Conservation (phyloP, 176 grass and related monocot species). For the Elaeis guineensis region DNA sequence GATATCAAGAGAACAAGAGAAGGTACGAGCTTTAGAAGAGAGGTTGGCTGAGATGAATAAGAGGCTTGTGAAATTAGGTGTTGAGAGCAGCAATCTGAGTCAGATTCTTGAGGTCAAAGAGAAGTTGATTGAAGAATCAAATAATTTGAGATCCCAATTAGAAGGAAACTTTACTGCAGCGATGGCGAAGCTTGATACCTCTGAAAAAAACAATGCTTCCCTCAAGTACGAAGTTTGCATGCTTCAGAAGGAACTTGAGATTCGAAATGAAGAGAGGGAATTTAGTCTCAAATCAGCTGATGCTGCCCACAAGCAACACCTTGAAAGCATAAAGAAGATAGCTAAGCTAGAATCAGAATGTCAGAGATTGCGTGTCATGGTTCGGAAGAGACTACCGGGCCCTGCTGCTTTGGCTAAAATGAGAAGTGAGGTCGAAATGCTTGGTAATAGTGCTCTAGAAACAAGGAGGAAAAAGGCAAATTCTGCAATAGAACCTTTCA, state of each 20-base stretch:
- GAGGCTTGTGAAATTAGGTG: conserved; percentile 47
- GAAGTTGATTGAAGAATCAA: conserved; percentile 43
- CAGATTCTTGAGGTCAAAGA: conserved; percentile 54
- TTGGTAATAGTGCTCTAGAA: conserved; percentile 12
- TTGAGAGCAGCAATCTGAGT: conserved; percentile 57
- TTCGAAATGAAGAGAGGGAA: conserved; percentile 80
- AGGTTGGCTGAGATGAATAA: conserved; percentile 47
- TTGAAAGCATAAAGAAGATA: conserved; percentile 79
- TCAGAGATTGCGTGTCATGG: conserved; percentile 72
- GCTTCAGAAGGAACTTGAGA: conserved; percentile 92
- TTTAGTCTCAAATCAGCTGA: conserved; percentile 83
- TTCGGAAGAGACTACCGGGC: conserved; percentile 82
- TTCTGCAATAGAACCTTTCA: conserved; percentile 11
- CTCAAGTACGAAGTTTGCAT: conserved; percentile 88
- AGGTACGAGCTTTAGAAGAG: conserved; percentile 50
- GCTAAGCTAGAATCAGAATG: conserved; percentile 87
- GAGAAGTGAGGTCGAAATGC: conserved; percentile 86
- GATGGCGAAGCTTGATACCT: conserved; percentile 34
- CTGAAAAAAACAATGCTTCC: conserved; percentile 69
- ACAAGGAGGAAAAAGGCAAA: conserved; percentile 31
- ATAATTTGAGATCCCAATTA: conserved; percentile 38
- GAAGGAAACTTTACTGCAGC: conserved; percentile 49
- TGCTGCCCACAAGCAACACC: conserved; percentile 70
- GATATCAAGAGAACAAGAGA: conserved; percentile 69
- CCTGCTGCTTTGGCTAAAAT: conserved; percentile 87